These are phyloP conservation scores for Scopulariopsis brevicaulis DNA, from an alignment of 2,329 filamentous ascomycete species.

Conservation along the genomic window DNA sequence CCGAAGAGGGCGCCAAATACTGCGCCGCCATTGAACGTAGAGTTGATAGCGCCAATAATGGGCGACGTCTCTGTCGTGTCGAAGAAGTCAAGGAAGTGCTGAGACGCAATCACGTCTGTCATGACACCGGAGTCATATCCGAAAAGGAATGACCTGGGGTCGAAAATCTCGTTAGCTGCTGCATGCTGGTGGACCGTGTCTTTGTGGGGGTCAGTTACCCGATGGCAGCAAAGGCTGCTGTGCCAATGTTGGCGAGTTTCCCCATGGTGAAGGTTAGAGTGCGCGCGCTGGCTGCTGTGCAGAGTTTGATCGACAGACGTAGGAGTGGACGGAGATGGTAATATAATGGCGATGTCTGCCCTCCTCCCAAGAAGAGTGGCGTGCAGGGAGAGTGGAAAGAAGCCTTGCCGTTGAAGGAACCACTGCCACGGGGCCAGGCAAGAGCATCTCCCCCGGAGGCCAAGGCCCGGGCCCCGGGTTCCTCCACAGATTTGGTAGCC, in stretches of 20 bases:
- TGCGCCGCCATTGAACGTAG: conserved; percentile 33
- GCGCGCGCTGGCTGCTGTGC: too few relatives aligned
- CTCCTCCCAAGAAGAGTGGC: too few relatives aligned
- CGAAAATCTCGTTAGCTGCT: conserved; percentile 7
- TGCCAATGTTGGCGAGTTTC: conserved; percentile 22
- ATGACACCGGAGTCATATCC: conserved; percentile 61
- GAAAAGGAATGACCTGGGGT: conserved; percentile 25
- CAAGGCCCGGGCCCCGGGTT: too few relatives aligned
- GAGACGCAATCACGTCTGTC: conserved; percentile 40
- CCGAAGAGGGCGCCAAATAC: conserved; percentile 1
- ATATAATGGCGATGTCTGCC: too few relatives aligned
- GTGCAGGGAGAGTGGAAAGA: too few relatives aligned
- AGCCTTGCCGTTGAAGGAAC: too few relatives aligned
- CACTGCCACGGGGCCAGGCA: too few relatives aligned
- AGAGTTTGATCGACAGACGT: too few relatives aligned
- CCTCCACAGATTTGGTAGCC: too few relatives aligned
- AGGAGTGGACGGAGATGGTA: too few relatives aligned
- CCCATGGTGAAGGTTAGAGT: conserved; percentile 18
- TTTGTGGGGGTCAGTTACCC: conserved; percentile 15
- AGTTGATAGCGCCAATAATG: conserved; percentile 49
- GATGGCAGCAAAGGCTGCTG: conserved; percentile 27
- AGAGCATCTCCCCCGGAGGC: too few relatives aligned
- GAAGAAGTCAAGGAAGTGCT: conserved; percentile 46
- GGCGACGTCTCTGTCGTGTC: conserved; percentile 27
- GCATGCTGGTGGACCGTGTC: conserved; percentile 2